Evolutionary conservation across 441 rosid genomes (phyloP).

Genomic region (Lepidium campestre): DNA sequence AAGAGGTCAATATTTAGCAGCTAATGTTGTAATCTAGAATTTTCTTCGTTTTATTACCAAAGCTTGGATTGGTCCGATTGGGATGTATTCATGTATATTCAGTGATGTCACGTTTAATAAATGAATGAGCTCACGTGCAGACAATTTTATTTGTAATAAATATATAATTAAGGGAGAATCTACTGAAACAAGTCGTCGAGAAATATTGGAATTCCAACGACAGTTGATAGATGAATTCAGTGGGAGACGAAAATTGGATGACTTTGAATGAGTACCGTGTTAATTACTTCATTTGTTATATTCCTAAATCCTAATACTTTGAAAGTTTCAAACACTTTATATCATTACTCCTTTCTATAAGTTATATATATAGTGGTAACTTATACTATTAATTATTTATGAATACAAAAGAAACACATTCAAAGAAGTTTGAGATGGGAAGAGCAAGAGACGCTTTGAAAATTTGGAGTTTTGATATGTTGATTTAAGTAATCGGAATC

Average conservation of each 20-base stretch:
- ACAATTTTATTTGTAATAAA: background rate
- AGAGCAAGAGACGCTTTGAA: no score
- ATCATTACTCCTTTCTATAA: no score
- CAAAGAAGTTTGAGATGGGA: no score
- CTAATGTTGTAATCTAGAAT: background rate
- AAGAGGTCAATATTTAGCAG: background rate
- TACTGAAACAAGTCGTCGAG: background rate
- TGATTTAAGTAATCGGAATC: no score
- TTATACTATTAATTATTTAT: no score
- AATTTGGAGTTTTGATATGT: no score
- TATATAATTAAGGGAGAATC: no score
- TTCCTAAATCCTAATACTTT: background rate
- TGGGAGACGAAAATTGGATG: background rate
- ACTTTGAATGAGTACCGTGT: background rate
- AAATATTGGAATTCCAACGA: background rate
- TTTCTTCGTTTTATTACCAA: background rate
- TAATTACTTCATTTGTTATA: background rate
- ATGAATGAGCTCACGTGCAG: background rate
- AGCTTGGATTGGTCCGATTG: background rate
- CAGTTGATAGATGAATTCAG: background rate
- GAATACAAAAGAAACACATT: no score
- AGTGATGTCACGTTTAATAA: slow-evolving; percentile 7
- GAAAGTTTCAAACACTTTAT: background rate
- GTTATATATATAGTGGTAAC: no score
- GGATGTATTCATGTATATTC: background rate